phyloP scores from a whole-genome alignment of 768 basidiomycete species.

The Sutorius australiensis region DNA sequence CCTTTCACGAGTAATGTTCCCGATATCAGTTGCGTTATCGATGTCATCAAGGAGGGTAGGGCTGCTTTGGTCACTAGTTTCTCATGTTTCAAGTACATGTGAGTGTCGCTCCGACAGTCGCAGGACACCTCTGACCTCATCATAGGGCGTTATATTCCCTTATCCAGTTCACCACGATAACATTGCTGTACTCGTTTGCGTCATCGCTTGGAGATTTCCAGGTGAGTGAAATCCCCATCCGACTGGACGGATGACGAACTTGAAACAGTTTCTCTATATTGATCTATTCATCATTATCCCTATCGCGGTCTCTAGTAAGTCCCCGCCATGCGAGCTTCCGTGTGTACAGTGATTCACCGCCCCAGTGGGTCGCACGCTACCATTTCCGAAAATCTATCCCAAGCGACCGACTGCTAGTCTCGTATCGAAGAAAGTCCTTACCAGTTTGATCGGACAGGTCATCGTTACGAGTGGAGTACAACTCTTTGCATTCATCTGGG shows the following conservation, averaged over 20 bases:
- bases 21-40: conserved; percentile 93
- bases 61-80: conserved; percentile 97
- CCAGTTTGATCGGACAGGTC: conserved; percentile 92
- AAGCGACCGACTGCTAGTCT: conserved; percentile 94
- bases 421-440: conserved; percentile 91
- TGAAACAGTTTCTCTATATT: conserved; percentile 84
- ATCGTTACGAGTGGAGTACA: conserved; percentile 80
- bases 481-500: conserved; percentile 87
- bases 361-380: conserved; percentile 91
- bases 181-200: conserved; percentile 92
- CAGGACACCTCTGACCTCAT: conserved; percentile 6
- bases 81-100: conserved; percentile 99
- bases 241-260: conserved; percentile 6
- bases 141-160: conserved; percentile 94
- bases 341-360: conserved; percentile 5
- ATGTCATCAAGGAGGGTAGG: conserved; percentile 95
- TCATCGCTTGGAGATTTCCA: conserved; percentile 96
- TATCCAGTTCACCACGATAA: conserved; percentile 99
- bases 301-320: conserved; percentile 90
- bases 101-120: conserved; percentile 30
- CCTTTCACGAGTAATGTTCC: conserved; percentile 93
- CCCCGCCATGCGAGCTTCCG: neutral
- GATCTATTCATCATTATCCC: conserved; percentile 98
- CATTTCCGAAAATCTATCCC: conserved; percentile 79
- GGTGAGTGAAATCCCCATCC: conserved; percentile 41